Conservation (phyloP, 768 basidiomycete genomes). For the Dacryopinax spathularia region DNA sequence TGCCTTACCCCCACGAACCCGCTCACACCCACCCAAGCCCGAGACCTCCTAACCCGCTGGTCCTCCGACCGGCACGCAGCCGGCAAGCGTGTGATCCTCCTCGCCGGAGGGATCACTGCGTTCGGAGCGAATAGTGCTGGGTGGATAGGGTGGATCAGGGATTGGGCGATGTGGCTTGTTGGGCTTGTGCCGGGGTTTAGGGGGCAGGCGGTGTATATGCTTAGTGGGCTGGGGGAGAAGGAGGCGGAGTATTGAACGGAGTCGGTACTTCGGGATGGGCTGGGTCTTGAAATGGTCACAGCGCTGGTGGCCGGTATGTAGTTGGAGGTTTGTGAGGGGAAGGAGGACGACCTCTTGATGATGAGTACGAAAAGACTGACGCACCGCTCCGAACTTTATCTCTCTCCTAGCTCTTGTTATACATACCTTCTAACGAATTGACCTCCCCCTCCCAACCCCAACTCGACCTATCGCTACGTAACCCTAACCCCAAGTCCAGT, state of each 20-base stretch:
- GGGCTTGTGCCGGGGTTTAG: not conserved
- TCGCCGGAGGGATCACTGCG: not conserved
- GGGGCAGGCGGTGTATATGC: not conserved
- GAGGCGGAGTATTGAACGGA: not conserved
- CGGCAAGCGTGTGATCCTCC: not conserved
- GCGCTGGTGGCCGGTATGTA: too few relatives aligned
- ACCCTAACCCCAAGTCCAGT: too few relatives aligned
- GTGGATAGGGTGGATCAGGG: not conserved
- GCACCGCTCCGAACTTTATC: too few relatives aligned
- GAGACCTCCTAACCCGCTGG: not conserved
- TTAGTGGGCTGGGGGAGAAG: slow-evolving; percentile 1
- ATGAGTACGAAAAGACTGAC: not conserved
- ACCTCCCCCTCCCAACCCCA: too few relatives aligned
- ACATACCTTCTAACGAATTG: too few relatives aligned
- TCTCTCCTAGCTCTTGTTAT: too few relatives aligned
- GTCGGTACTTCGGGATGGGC: too few relatives aligned
- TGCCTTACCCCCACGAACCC: not conserved
- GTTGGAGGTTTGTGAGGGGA: too few relatives aligned
- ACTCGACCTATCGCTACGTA: too few relatives aligned
- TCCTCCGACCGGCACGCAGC: not conserved
- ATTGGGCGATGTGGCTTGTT: not conserved
- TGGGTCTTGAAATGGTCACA: too few relatives aligned
- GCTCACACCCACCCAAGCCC: not conserved
- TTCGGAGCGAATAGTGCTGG: not conserved
- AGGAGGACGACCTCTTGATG: too few relatives aligned